A percentile compares a stretch with the other conserved stretches of the same genome.
phyloP scores from a whole-genome alignment of 176 grass and related monocot genomes.

The Alopecurus myosuroides region DNA sequence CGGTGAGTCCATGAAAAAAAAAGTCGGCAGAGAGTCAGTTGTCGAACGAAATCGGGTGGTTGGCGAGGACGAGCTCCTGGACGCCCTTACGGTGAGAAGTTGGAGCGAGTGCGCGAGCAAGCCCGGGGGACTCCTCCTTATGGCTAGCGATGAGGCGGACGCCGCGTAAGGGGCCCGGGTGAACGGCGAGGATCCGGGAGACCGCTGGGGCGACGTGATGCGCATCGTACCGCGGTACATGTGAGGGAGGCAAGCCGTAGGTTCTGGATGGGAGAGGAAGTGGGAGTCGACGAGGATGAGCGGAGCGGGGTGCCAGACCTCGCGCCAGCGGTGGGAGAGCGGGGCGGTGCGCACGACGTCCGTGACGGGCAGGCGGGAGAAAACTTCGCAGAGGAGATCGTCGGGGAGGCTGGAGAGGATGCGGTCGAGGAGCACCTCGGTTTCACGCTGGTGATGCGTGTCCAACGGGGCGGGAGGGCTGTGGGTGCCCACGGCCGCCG shows the following conservation, averaged over 20 bases:
- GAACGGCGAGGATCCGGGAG: slow-evolving; percentile 3
- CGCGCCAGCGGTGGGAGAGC: background rate
- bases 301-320: too few relatives aligned
- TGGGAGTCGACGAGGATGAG: too few relatives aligned
- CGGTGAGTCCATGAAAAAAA: too few relatives aligned
- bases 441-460: background rate
- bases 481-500: background rate
- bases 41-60: background rate
- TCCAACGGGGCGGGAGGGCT: background rate
- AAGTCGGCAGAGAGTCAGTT: too few relatives aligned
- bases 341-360: background rate
- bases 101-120: background rate
- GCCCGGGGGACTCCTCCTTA: background rate
- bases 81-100: background rate
- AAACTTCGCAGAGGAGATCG: background rate
- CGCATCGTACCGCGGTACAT: background rate
- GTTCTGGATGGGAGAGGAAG: background rate
- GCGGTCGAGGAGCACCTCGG: background rate
- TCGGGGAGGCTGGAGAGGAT: background rate
- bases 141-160: background rate
- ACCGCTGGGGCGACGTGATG: background rate
- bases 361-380: background rate
- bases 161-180: background rate
- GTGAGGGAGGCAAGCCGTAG: background rate
- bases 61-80: slow-evolving; percentile 10